Percentiles rank a stretch among this genome's conserved stretches.
Evolutionary conservation across 148 eudicot species (phyloP).

Genomic region (Mesembryanthemum crystallinum): DNA sequence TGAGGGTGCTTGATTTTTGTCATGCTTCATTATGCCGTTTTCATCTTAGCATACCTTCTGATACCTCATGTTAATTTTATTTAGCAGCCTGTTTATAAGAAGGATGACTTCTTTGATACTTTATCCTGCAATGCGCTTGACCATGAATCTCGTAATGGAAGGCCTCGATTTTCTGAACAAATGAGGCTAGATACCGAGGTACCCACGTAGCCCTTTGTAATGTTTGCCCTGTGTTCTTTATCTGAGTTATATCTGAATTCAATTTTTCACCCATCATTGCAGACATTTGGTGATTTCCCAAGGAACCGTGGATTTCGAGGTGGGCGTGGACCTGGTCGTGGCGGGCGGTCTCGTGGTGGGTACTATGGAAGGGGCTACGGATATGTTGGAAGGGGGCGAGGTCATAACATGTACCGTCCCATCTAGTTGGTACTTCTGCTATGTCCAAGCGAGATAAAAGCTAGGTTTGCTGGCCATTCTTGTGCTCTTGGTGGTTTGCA

Average conservation of each 20-base stretch:
- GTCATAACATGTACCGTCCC: constrained; percentile 38
- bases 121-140: constrained; percentile 52
- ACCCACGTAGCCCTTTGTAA: constrained; percentile 12
- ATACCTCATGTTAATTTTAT: not conserved
- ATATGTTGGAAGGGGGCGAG: constrained; percentile 52
- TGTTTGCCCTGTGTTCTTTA: too few relatives aligned
- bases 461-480: constrained; percentile 20
- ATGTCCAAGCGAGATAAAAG: constrained; percentile 12
- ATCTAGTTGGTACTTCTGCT: constrained; percentile 18
- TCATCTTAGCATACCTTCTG: not conserved
- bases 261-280: constrained; percentile 15
- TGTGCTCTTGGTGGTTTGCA: constrained; percentile 20
- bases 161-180: constrained; percentile 53
- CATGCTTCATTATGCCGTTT: not conserved
- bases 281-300: constrained; percentile 61
- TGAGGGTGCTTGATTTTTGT: constrained; percentile 12
- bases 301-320: constrained; percentile 45
- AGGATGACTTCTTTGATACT: constrained; percentile 71
- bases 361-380: constrained; percentile 49
- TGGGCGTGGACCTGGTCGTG: constrained; percentile 45
- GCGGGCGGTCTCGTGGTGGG: constrained; percentile 51
- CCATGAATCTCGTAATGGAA: constrained; percentile 39
- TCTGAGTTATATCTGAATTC: not conserved
- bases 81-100: constrained; percentile 57
- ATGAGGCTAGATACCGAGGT: constrained; percentile 63